Conservation (phyloP, 2,329 filamentous ascomycete genomes). For the Delphinella strobiligena region DNA sequence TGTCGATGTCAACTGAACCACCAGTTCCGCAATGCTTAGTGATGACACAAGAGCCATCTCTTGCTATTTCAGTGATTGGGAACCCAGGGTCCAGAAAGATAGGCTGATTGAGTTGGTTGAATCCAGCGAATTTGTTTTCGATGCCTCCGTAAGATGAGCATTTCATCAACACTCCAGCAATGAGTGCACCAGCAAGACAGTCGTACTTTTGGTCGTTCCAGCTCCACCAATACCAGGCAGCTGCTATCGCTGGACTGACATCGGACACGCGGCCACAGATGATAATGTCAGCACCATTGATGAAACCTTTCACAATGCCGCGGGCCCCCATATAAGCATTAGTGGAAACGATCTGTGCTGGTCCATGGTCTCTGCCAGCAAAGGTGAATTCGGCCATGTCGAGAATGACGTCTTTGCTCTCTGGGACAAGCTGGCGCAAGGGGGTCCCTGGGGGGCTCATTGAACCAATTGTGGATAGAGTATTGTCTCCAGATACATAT, state of each 20-base stretch:
- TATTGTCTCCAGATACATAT: conserved; percentile 36
- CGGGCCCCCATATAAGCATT: conserved; percentile 32
- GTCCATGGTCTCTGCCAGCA: too few species aligned
- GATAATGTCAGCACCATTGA: conserved; percentile 31
- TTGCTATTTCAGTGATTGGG: conserved; percentile 24
- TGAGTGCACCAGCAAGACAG: conserved; percentile 29
- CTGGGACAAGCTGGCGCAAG: conserved; percentile 1
- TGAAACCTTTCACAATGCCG: conserved; percentile 30
- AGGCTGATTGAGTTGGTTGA: conserved; percentile 24
- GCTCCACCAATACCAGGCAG: conserved; percentile 33
- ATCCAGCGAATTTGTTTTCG: conserved; percentile 32
- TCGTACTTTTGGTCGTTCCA: conserved; percentile 28
- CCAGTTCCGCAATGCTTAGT: conserved; percentile 24
- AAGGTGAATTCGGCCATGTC: too few species aligned
- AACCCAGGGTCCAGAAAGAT: conserved; percentile 24
- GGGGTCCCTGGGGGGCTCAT: conserved; percentile 1
- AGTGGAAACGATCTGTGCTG: conserved; percentile 13
- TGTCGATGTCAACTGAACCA: conserved; percentile 33
- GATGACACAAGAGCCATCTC: conserved; percentile 24
- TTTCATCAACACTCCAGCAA: conserved; percentile 33
- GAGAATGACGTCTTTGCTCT: conserved; percentile 1
- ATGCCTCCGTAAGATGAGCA: conserved; percentile 31
- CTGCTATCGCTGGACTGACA: conserved; percentile 31
- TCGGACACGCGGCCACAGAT: conserved; percentile 33
- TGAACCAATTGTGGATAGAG: not conserved